These are phyloP conservation scores for Pichiaceae sp. DNA, from an alignment of 1,139 yeast species.

Conservation along the genomic window DNA sequence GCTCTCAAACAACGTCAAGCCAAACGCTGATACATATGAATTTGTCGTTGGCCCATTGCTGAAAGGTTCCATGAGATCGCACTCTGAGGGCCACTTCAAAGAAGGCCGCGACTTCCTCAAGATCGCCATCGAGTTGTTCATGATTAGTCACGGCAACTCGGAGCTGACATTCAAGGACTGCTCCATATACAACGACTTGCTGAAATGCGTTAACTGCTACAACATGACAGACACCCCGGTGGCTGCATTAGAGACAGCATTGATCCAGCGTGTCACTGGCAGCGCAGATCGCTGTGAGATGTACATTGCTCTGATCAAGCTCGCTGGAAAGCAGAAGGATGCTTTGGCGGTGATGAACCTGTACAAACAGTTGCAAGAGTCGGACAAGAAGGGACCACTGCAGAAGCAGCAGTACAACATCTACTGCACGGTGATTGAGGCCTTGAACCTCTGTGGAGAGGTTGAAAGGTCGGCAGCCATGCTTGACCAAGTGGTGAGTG, in stretches of 20 bases:
- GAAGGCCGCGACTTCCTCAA: slow-evolving; percentile 53
- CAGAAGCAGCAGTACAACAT: slow-evolving; percentile 32
- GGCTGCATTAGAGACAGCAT: slow-evolving; percentile 9
- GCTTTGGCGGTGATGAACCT: slow-evolving; percentile 13
- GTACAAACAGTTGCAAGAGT: slow-evolving; percentile 12
- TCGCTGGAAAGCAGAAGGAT: slow-evolving; percentile 16
- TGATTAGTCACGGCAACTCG: slow-evolving; percentile 29
- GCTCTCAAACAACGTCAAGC: slow-evolving; percentile 42
- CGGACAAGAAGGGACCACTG: slow-evolving; percentile 3
- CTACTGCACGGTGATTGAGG: slow-evolving; percentile 42
- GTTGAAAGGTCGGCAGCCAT: slow-evolving; percentile 43
- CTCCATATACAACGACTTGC: slow-evolving; percentile 12
- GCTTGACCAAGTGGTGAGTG: slow-evolving; percentile 30
- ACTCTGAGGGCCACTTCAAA: slow-evolving; percentile 29
- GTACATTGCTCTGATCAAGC: slow-evolving; percentile 17
- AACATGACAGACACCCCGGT: slow-evolving; percentile 11
- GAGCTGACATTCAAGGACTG: slow-evolving; percentile 23
- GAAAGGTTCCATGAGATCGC: slow-evolving; percentile 37
- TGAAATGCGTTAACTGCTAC: slow-evolving; percentile 19
- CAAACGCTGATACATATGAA: slow-evolving; percentile 45
- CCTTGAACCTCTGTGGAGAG: slow-evolving; percentile 43
- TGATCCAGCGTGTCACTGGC: slow-evolving; percentile 9
- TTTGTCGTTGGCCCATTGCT: slow-evolving; percentile 43
- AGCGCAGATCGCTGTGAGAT: slow-evolving; percentile 6
- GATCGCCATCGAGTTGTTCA: slow-evolving; percentile 53